These are phyloP conservation scores for Aaosphaeria pasadenensis DNA, from an alignment of 2,329 filamentous ascomycete genomes.

Conservation along the genomic window DNA sequence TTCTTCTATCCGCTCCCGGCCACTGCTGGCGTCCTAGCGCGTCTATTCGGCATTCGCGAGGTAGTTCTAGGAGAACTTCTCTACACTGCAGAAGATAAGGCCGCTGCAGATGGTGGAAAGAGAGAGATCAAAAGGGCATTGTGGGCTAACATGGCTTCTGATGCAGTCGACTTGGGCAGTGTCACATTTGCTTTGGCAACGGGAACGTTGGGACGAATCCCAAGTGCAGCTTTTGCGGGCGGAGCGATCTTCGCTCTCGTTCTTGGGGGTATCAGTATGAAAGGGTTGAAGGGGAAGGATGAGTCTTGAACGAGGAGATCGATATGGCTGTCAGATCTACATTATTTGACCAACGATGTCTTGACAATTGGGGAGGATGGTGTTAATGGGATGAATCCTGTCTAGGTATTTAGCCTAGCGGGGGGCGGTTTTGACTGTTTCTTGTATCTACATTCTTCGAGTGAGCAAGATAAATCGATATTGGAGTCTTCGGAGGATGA, in stretches of 20 bases:
- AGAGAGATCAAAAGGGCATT: slow-evolving; percentile 22
- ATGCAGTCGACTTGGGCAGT: slow-evolving; percentile 18
- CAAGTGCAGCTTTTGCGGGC: slow-evolving; percentile 14
- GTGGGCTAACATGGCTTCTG: slow-evolving; percentile 16
- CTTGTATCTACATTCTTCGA: no score
- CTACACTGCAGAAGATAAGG: slow-evolving; percentile 18
- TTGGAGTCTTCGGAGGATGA: no score
- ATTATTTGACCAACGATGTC: neutral
- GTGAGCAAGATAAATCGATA: no score
- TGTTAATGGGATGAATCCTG: no score
- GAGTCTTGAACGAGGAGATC: neutral
- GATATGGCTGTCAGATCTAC: slow-evolving; percentile 6
- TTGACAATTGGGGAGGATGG: no score
- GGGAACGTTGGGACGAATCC: slow-evolving; percentile 14
- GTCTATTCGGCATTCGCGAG: slow-evolving; percentile 23
- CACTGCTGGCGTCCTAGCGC: slow-evolving; percentile 9
- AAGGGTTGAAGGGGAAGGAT: slow-evolving; percentile 5
- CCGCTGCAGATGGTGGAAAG: slow-evolving; percentile 8
- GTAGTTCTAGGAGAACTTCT: slow-evolving; percentile 20
- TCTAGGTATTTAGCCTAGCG: no score
- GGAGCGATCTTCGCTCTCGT: slow-evolving; percentile 12
- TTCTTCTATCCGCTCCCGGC: slow-evolving; percentile 16
- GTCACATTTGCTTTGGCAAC: slow-evolving; percentile 15
- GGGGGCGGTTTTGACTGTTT: no score
- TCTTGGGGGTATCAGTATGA: slow-evolving; percentile 14